Evolutionary conservation across 164 flowering plant genomes (phyloP).

Genomic region (Houttuynia cordata): DNA sequence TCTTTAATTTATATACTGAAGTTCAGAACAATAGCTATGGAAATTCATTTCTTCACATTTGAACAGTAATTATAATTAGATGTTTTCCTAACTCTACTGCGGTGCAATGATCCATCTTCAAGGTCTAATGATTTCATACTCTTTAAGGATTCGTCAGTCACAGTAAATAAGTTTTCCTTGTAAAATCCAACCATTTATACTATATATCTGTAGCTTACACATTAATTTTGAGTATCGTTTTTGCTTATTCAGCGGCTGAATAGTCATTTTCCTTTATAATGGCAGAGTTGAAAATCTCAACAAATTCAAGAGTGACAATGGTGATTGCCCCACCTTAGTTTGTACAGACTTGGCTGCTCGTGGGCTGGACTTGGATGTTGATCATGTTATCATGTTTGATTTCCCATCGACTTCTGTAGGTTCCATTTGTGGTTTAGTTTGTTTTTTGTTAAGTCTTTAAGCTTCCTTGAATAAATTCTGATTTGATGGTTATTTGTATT

Average conservation of each 20-base stretch:
- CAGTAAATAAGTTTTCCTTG: neutral
- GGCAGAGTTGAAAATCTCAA: slow-evolving; percentile 81
- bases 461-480: neutral
- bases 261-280: neutral
- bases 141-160: too few relatives aligned
- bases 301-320: slow-evolving; percentile 77
- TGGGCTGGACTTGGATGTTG: slow-evolving; percentile 95
- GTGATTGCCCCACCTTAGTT: slow-evolving; percentile 93
- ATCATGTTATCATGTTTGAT: slow-evolving; percentile 98
- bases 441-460: neutral
- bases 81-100: neutral
- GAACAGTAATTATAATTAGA: too few relatives aligned
- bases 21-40: neutral
- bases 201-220: too few relatives aligned
- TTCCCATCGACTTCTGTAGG: slow-evolving; percentile 84
- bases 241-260: neutral
- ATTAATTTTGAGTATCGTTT: neutral
- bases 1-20: too few relatives aligned
- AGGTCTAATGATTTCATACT: too few relatives aligned
- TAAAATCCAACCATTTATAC: neutral
- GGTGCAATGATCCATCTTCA: neutral
- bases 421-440: neutral
- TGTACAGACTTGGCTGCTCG: slow-evolving; percentile 98
- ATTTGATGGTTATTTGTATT: slow-evolving; percentile 2
- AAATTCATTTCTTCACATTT: neutral